Base-by-base conservation (phyloP, 2,329 filamentous ascomycete species). In the Aspergillus fumigatiaffinis region DNA sequence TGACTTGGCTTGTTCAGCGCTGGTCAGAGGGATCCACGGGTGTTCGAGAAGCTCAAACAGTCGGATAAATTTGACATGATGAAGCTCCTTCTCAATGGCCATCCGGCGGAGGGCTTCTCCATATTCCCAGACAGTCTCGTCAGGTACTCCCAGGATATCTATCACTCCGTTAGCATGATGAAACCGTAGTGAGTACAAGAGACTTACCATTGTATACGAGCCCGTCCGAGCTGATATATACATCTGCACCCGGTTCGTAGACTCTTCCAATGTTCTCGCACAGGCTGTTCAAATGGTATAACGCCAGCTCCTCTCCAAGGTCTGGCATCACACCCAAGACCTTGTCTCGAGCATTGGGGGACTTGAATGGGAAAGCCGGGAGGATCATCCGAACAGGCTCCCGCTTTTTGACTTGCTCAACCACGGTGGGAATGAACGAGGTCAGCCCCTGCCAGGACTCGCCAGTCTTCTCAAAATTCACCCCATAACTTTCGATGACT, bases 211-310 rank as follows among this genome's bases (percentile, higher is more conserved):
- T 75, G 54, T 72, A 79, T 1, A 78, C 72, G 1, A 78, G 67
- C 0, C 77, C 77, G 54, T 80, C 77, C 0, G 77, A 77, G 32
- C 71, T 72, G 42, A 80, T 77, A 54, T 73, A 68, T 1, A 78
- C 65, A 42, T 75, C 66, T 2, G 76, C 76, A 4, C 76, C 77
- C 17, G 70, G 73, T 10, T 66, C 59, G 55, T 79, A 79, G 2
- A 77, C 59, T 9, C 70, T 66, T 9, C 63, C 63, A n/a, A 79
- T 75, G 26, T 68, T 69, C 20, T 69, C 67, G 47, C 76, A 78
- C 25, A 79, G 62, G 0, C 68, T 68, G 47, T 78, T 74, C 53
- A 80, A 61, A 50, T 74, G 73, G 4, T 65, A 62, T 9, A 79
- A 64, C 3, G 77, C 75, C 28, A 79, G 53, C 42, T 77, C 73